phyloP scores from a whole-genome alignment of 2,329 filamentous ascomycete genomes.

The Cladophialophora chaetospira region DNA sequence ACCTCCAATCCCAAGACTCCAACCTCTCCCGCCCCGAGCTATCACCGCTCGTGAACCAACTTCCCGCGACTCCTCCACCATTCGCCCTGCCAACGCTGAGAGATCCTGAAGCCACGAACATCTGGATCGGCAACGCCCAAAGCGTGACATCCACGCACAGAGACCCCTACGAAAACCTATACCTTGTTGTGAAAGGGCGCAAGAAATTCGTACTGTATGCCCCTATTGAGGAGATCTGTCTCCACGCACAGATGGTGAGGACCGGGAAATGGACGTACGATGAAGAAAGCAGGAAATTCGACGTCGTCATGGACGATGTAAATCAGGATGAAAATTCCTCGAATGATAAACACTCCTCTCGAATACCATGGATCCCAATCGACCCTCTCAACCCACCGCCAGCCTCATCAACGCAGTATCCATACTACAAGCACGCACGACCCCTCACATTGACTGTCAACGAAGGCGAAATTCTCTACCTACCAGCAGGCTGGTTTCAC shows the following conservation, averaged over 20 bases:
- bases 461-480: constrained; percentile 32
- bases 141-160: constrained; percentile 33
- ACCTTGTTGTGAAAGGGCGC: constrained; percentile 29
- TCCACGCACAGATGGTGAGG: constrained; percentile 25
- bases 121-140: constrained; percentile 32
- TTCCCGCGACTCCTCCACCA: constrained; percentile 23
- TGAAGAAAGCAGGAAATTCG: not conserved
- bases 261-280: constrained; percentile 17
- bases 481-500: constrained; percentile 34
- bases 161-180: constrained; percentile 35
- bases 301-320: constrained; percentile 13
- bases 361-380: constrained; percentile 33
- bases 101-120: constrained; percentile 32
- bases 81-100: constrained; percentile 26
- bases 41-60: constrained; percentile 15
- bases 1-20: constrained; percentile 34
- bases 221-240: constrained; percentile 31
- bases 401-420: constrained; percentile 1
- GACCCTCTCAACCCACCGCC: constrained; percentile 20
- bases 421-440: constrained; percentile 25
- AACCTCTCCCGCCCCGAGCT: constrained; percentile 30
- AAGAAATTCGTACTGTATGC: constrained; percentile 33
- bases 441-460: constrained; percentile 28
- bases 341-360: not conserved
- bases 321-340: not conserved